These are phyloP conservation scores for Calonectria hongkongensis DNA, from an alignment of 2,329 filamentous ascomycete species.

Conservation along the genomic window DNA sequence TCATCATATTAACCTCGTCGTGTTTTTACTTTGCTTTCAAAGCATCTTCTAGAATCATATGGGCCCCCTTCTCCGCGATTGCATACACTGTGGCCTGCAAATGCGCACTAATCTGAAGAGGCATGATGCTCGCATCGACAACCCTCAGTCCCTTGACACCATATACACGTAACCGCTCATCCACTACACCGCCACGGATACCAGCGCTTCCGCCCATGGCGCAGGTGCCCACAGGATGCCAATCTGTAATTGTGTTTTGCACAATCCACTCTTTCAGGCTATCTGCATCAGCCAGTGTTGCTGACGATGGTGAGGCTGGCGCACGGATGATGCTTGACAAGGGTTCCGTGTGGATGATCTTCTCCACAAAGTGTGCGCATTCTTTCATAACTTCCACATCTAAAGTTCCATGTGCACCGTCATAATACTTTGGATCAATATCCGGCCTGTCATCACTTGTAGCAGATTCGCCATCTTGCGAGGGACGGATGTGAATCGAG, in stretches of 20 bases:
- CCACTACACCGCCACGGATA: constrained; percentile 57
- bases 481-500: constrained; percentile 65
- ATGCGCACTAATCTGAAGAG: constrained; percentile 55
- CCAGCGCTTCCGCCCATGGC: constrained; percentile 57
- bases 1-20: no score
- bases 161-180: constrained; percentile 56
- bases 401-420: constrained; percentile 61
- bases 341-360: constrained; percentile 61
- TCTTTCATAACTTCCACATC: constrained; percentile 66
- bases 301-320: constrained; percentile 50
- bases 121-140: constrained; percentile 57
- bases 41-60: constrained; percentile 54
- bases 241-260: constrained; percentile 57
- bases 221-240: constrained; percentile 64
- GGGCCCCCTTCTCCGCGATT: constrained; percentile 58
- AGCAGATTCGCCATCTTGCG: constrained; percentile 23
- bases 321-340: constrained; percentile 61
- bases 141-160: constrained; percentile 55
- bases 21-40: no score
- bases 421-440: constrained; percentile 67
- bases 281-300: constrained; percentile 41
- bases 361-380: constrained; percentile 62
- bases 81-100: constrained; percentile 61
- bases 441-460: constrained; percentile 55
- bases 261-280: constrained; percentile 53